Base-by-base conservation (phyloP, 116 monocot species). In the Phalaenopsis hybrid region DNA sequence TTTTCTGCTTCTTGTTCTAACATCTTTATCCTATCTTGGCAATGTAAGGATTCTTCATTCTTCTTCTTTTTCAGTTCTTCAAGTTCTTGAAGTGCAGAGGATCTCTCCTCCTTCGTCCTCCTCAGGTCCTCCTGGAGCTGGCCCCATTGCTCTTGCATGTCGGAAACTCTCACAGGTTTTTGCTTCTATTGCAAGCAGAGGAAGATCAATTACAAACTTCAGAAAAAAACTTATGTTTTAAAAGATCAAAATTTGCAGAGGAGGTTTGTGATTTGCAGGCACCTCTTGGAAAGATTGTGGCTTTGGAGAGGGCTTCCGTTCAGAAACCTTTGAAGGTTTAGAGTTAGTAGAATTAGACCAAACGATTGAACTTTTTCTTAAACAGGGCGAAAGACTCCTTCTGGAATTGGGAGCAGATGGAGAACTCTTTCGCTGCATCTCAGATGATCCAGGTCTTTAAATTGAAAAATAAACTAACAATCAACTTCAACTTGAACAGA, bases 101-200 rank as follows among this genome's bases (percentile, higher is more conserved):
- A 46, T 45, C 46, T 84, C 80, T 91, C 88, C 12, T 85, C 81
- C 79, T 52, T 86, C 18, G 67, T 74, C 76, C 76, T 86, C 81
- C 80, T 86, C 57, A 91, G 75, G 81, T 91, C 91, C 79, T 85
- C 88, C 48, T 83, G 86, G 70, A 88, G 88, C 73, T 86, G 79
- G 44, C 31, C 25, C 75, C 86, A 34, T 69, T 88, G 86, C 50
- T 77, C 80, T 4, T 86, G 79, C 81, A 79, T 81, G 17, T 88
- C 83, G 50, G 63, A 79, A 46, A 75, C 77, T 57, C 49, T 49
- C 51, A 77, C 34, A 7, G 77, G 4, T 52, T 31, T 77, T 52
- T 77, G 77, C 51, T 77, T 77, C 77, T 77, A 31, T 51, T 77
- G 16, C 51, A 45, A 65, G 31, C 25, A 48, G 17, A 55, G 13